phyloP scores from a whole-genome alignment of 176 grass and related monocot genomes.

The Elaeis guineensis region DNA sequence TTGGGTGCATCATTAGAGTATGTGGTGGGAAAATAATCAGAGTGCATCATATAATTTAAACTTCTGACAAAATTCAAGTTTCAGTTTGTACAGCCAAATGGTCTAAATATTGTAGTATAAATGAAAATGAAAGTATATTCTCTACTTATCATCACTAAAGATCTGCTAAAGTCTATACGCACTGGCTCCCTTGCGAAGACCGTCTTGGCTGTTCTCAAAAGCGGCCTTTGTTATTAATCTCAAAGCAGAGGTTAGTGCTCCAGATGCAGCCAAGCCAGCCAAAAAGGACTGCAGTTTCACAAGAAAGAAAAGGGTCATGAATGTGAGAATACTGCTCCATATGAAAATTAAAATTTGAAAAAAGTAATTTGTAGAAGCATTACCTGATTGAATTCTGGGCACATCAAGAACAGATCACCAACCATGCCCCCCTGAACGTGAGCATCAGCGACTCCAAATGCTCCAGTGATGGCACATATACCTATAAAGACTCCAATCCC shows the following conservation, averaged over 20 bases:
- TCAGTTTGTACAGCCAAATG: too few relatives aligned
- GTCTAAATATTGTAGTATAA: too few relatives aligned
- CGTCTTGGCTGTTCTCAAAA: constrained; percentile 54
- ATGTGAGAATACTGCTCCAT: neutral
- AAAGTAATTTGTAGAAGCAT: neutral
- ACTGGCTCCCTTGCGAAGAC: constrained; percentile 64
- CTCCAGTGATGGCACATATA: constrained; percentile 64
- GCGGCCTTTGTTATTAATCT: constrained; percentile 52
- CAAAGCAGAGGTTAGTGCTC: constrained; percentile 44
- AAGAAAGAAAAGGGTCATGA: neutral
- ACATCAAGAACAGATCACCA: constrained; percentile 93
- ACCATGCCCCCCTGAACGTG: constrained; percentile 83
- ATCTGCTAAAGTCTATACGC: constrained; percentile 5
- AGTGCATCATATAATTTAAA: too few relatives aligned
- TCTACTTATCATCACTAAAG: too few relatives aligned
- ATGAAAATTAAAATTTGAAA: neutral
- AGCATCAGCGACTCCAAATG: constrained; percentile 85
- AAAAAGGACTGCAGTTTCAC: constrained; percentile 44
- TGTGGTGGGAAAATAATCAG: too few relatives aligned
- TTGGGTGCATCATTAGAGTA: too few relatives aligned
- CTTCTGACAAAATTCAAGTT: too few relatives aligned
- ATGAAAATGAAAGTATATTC: too few relatives aligned
- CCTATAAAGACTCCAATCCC: constrained; percentile 70
- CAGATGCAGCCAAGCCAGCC: constrained; percentile 56
- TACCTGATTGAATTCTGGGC: constrained; percentile 87